Base-by-base conservation (phyloP, 2,329 filamentous ascomycete genomes). In the Stagonosporopsis tanaceti region DNA sequence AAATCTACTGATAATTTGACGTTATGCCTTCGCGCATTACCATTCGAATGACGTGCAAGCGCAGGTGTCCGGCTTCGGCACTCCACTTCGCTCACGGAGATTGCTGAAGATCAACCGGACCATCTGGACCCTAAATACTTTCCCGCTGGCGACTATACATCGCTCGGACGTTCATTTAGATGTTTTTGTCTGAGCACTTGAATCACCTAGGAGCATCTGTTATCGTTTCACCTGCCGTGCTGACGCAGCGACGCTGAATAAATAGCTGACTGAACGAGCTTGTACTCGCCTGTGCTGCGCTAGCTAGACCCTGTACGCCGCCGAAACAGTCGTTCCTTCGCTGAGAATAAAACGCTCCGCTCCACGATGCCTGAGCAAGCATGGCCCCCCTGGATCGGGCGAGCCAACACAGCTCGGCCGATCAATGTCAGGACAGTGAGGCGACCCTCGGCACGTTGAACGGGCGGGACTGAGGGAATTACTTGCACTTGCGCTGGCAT, bases 41-140 rank as follows among this genome's bases (percentile, higher is more conserved):
- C 30, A 54, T 41, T 46, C 17, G 57, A 12, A 57, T 57, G 47
- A 57, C 54, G 54, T 57, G 41, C 47, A 53, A 38, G 52, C 30
- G 22, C 66, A 65, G 67, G 66, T 56, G 67, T 62, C 62, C 60
- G 62, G 50, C 52, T 41, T 55, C 17, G 42, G 47, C 32, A 45
- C 38, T 50, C 41, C 50, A 50, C 44, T 17, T 28, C 27, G 28
- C 32, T 37, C 14, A 25, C 38, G 45, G 38, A 39, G 15, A 47
- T 24, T 40, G 37, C 14, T 28, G 7, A 44, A 34, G 55, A 53
- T 58, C 50, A 45, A 30, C 55, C 50, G 55, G 46, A 53, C 56
- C 24, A 30, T 27, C 32, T 24, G 20, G 41, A 39, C 27, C 48
- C 48, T 57, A 53, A 53, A 39, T 53, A 53, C 54, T 48, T 57